phyloP scores from a whole-genome alignment of 2,329 filamentous ascomycete genomes.

The Clarireedia hainanense region DNA sequence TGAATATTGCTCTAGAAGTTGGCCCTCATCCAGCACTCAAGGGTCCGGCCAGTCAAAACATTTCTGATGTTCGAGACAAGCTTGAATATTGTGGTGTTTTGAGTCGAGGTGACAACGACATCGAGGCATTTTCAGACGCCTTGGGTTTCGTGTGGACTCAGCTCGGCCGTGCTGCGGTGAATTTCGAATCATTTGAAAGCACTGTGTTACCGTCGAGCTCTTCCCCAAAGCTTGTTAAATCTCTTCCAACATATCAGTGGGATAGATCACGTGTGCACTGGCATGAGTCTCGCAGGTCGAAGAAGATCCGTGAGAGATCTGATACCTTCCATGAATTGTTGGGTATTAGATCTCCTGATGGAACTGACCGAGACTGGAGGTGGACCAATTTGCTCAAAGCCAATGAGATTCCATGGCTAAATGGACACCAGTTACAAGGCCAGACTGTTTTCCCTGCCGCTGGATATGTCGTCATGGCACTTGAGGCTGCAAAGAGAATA shows the following conservation, averaged over 20 bases:
- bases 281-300: conserved; percentile 12
- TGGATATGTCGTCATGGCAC: conserved; percentile 33
- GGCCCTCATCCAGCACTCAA: conserved; percentile 21
- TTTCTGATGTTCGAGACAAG: conserved; percentile 6
- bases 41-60: conserved; percentile 14
- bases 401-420: conserved; percentile 37
- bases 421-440: conserved; percentile 35
- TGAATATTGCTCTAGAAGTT: conserved; percentile 17
- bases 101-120: conserved; percentile 10
- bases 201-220: neutral
- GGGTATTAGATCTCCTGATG: conserved; percentile 9
- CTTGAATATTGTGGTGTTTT: conserved; percentile 13
- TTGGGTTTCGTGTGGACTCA: conserved; percentile 11
- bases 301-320: neutral
- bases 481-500: neutral
- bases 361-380: conserved; percentile 6
- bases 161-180: neutral
- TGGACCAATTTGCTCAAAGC: conserved; percentile 12
- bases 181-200: neutral
- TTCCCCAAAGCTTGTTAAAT: neutral
- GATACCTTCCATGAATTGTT: conserved; percentile 13
- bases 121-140: conserved; percentile 14
- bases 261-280: conserved; percentile 10
- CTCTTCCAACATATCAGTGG: conserved; percentile 13
- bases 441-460: conserved; percentile 37